phyloP scores from a whole-genome alignment of 2,329 filamentous ascomycete genomes.

The Neofusicoccum ribis region DNA sequence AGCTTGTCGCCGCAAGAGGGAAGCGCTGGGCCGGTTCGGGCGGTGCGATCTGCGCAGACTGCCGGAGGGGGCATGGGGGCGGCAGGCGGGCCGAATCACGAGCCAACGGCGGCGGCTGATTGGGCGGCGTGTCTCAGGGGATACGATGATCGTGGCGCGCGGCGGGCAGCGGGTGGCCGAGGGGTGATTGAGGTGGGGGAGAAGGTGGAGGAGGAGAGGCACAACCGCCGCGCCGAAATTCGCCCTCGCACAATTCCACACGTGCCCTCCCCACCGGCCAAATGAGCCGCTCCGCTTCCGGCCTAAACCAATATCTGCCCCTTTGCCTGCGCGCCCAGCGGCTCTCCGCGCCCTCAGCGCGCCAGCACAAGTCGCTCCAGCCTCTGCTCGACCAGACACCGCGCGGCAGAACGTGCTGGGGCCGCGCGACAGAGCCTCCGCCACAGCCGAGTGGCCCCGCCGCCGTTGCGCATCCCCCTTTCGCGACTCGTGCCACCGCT shows the following conservation, averaged over 20 bases:
- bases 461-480: neutral
- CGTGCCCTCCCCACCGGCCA: neutral
- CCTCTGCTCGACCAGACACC: neutral
- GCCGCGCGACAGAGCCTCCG: neutral
- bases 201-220: conserved; percentile 3
- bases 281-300: conserved; percentile 7
- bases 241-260: neutral
- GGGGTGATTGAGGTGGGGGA: neutral
- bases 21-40: neutral
- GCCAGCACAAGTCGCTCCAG: neutral
- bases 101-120: neutral
- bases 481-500: neutral
- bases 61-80: neutral
- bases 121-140: neutral
- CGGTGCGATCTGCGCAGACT: neutral
- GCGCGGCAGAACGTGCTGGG: neutral
- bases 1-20: neutral
- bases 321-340: neutral
- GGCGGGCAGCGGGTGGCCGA: neutral
- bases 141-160: neutral
- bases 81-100: neutral
- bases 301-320: conserved; percentile 16
- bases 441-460: neutral
- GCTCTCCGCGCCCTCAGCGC: neutral
- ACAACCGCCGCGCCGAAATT: neutral